Evolutionary conservation across 108 stramenopile genomes (phyloP), one percentile per base, ranked within the genome.

Genomic region (Cyclostephanos invisitatus): DNA sequence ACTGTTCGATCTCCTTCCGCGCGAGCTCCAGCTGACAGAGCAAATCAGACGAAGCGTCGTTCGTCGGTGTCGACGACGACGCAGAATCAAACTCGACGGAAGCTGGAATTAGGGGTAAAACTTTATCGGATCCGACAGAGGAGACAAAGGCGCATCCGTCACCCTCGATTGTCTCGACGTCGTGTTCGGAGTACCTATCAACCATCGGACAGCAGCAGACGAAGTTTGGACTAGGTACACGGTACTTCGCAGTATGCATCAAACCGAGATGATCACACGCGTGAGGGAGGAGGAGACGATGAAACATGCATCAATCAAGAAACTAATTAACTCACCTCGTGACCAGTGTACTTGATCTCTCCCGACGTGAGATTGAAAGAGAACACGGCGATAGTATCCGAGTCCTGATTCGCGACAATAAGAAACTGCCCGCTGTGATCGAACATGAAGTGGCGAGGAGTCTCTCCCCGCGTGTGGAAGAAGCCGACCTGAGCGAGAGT

Each of bases 391-490:
- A 97, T 80, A 61, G 88, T 87, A 58, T 97, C 87, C 0, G 89
- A 84, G 77, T 97, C 97, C 83, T 97, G 97, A 78, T 97, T 97
- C 56, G 97, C 97, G 12, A 95, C 93, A 29, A 97, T 73, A 8
- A 97, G 64, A 62, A 89, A 96, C 57, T 93, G 91, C 3, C 97
- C 97, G 27, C 83, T 86, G 40, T 86, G 77, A 69, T 97, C 97
- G 72, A 96, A 97, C 51, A 96, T 90, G 71, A 93, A 97, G 82
- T 97, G 97, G 5, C 97, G 84, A 2, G 97, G 97, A 27, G 95
- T 96, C 65, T 91, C 89, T 17, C 97, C 97, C 9, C 91, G 84
- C 14, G 97, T 97, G 86, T 97, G 97, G 73, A 88, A 94, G 80
- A 90, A 94, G 46, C 91, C 91, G 1, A 96, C 93, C 22, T 82